Conservation (phyloP, 169 alveolate genomes). For the Cryptosporidium ubiquitum region DNA sequence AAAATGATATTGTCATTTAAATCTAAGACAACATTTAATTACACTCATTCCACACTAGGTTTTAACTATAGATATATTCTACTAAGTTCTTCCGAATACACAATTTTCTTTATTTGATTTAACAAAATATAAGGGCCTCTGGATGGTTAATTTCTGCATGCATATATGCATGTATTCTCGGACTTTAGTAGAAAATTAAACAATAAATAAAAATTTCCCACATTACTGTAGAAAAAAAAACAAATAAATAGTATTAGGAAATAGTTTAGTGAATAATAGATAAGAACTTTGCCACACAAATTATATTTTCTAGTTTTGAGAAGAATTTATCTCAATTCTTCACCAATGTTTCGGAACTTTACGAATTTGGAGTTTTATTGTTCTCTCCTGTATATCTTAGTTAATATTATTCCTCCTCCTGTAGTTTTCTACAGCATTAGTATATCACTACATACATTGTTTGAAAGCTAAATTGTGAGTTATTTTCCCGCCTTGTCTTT, state of each 20-base stretch:
- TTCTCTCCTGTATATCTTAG: background rate
- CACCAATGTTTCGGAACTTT: background rate
- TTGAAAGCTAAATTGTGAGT: background rate
- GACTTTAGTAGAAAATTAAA: background rate
- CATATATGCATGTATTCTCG: background rate
- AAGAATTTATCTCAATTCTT: background rate
- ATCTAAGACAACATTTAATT: background rate
- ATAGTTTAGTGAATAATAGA: background rate
- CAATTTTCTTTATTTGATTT: background rate
- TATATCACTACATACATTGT: background rate
- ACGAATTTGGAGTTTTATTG: no score
- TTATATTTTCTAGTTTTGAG: background rate
- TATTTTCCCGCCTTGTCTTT: conserved; percentile 44
- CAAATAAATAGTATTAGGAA: background rate
- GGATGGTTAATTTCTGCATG: background rate
- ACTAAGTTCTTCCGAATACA: background rate
- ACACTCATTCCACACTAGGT: background rate
- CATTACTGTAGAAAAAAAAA: background rate
- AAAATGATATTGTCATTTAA: background rate
- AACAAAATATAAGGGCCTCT: background rate
- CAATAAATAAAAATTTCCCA: background rate
- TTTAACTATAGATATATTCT: background rate
- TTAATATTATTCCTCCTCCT: background rate
- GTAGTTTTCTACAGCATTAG: background rate
- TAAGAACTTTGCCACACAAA: background rate